phyloP scores from a whole-genome alignment of 2,329 filamentous ascomycete genomes.

The Neophaeococcomyces aloes region DNA sequence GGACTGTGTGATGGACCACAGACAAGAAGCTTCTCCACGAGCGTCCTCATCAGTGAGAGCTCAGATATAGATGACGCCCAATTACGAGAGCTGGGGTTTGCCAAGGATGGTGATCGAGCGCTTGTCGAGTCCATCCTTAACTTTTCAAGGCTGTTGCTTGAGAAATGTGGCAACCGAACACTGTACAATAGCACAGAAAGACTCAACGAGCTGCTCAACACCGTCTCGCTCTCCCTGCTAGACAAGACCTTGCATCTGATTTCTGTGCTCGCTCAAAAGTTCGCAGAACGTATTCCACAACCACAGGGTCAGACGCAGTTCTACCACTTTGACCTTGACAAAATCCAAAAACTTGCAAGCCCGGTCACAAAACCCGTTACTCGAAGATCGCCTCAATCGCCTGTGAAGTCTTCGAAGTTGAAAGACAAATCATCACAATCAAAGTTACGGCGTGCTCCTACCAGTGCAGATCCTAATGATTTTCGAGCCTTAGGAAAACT shows the following conservation, averaged over 20 bases:
- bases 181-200: conserved; percentile 90
- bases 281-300: conserved; percentile 57
- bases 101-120: conserved; percentile 64
- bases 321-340: conserved; percentile 63
- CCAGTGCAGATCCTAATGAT: conserved; percentile 68
- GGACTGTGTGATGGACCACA: conserved; percentile 72
- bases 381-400: conserved; percentile 42
- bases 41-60: conserved; percentile 52
- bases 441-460: conserved; percentile 15
- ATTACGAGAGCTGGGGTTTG: conserved; percentile 52
- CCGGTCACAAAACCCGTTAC: conserved; percentile 66
- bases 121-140: conserved; percentile 69
- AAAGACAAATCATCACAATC: conserved; percentile 57
- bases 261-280: conserved; percentile 80
- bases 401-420: conserved; percentile 53
- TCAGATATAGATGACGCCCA: conserved; percentile 31
- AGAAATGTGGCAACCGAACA: conserved; percentile 93
- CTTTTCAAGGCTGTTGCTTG: conserved; percentile 78
- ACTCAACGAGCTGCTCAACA: conserved; percentile 79
- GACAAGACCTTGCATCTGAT: conserved; percentile 68
- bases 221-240: conserved; percentile 68
- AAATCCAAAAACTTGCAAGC: conserved; percentile 69
- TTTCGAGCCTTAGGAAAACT: conserved; percentile 60
- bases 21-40: conserved; percentile 59
- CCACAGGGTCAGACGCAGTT: conserved; percentile 72